These are phyloP conservation scores for Vaccinium darrowii DNA, from an alignment of 148 eudicot species.

Conservation along the genomic window DNA sequence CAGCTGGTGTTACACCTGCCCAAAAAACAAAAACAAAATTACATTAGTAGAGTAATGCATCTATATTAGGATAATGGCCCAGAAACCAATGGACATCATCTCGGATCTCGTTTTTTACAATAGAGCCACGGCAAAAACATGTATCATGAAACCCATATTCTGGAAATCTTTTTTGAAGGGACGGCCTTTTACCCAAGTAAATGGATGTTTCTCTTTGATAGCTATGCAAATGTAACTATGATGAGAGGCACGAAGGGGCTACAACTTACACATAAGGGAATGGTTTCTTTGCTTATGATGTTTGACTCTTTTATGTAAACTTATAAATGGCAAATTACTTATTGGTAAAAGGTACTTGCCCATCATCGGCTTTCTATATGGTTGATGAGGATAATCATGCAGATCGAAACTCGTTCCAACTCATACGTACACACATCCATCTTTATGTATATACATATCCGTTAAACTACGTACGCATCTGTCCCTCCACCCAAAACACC, in stretches of 20 bases:
- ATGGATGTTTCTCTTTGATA: neutral
- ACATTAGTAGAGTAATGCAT: slow-evolving; percentile 4
- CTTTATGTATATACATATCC: neutral
- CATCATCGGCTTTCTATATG: neutral
- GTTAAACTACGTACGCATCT: neutral
- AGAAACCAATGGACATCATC: neutral
- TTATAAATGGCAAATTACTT: neutral
- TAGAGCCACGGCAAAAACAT: neutral
- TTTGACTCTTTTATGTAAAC: neutral
- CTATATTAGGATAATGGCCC: neutral
- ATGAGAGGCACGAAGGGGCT: neutral
- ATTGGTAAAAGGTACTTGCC: neutral
- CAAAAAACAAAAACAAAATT: neutral
- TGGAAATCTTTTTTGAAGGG: neutral
- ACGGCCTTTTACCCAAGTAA: neutral
- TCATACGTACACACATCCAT: neutral
- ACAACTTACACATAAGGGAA: neutral
- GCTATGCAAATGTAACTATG: neutral
- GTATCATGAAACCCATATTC: neutral
- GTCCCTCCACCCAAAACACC: neutral
- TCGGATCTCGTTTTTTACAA: neutral
- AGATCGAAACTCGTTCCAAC: neutral
- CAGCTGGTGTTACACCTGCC: slow-evolving; percentile 95
- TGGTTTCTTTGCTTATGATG: neutral
- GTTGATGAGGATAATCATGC: neutral